Evolutionary conservation across 1,139 yeast species (phyloP).

Genomic region (Blastobotrys aristatus): DNA sequence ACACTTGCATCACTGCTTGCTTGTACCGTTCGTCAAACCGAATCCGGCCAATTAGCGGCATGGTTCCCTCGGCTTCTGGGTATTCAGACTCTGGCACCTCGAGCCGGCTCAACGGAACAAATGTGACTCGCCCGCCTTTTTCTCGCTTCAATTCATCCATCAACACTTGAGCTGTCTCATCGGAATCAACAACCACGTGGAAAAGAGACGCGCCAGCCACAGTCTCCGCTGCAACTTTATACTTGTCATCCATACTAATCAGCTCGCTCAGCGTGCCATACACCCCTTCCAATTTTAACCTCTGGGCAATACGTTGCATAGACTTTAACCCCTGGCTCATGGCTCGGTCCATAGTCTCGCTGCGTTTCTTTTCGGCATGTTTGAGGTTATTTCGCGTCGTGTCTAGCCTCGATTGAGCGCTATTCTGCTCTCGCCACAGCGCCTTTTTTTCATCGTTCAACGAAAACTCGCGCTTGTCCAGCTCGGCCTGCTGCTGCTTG

Average conservation of each 20-base stretch:
- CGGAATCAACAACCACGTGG: conserved; percentile 85
- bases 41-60: conserved; percentile 72
- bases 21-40: conserved; percentile 51
- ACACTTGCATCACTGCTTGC: conserved; percentile 66
- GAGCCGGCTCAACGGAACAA: conserved; percentile 82
- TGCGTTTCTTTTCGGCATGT: conserved; percentile 54
- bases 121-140: conserved; percentile 79
- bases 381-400: conserved; percentile 39
- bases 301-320: conserved; percentile 53
- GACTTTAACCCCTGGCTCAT: conserved; percentile 62
- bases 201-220: conserved; percentile 84
- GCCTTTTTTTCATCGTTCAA: conserved; percentile 63
- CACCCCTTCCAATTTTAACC: conserved; percentile 54
- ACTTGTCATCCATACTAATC: conserved; percentile 73
- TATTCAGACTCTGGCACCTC: conserved; percentile 38
- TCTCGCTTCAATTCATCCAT: conserved; percentile 67
- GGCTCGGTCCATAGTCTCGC: conserved; percentile 55
- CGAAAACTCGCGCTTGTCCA: conserved; percentile 25
- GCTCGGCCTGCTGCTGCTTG: conserved; percentile 16
- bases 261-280: conserved; percentile 84
- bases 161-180: conserved; percentile 71
- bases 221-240: conserved; percentile 80
- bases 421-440: conserved; percentile 69
- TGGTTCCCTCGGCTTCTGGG: conserved; percentile 50
- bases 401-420: conserved; percentile 9